A percentile compares a stretch with the other conserved stretches of the same genome.
These are phyloP conservation scores for Coemansia sp. DNA, from an alignment of 192 early-diverging fungal genomes.

Conservation along the genomic window DNA sequence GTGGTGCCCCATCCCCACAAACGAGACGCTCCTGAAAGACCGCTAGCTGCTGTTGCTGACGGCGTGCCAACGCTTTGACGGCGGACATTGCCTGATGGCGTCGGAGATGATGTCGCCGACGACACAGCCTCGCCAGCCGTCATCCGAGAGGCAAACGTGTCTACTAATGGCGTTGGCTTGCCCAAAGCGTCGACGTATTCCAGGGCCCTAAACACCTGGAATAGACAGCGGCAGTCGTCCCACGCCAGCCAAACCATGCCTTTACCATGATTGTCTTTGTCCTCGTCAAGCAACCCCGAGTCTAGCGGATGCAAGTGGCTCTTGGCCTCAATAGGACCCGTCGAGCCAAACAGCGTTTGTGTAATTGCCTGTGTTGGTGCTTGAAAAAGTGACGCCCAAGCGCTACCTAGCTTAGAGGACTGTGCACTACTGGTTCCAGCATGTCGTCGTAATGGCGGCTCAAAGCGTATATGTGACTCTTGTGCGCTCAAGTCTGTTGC, in stretches of 20 bases:
- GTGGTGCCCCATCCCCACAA: constrained; percentile 19
- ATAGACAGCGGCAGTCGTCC: constrained; percentile 48
- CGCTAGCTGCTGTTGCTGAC: neutral
- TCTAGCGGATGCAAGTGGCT: constrained; percentile 25
- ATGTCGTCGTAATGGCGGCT: constrained; percentile 18
- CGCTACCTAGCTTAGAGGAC: constrained; percentile 29
- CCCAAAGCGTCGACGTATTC: constrained; percentile 48
- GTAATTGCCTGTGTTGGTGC: constrained; percentile 35
- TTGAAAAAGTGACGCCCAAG: constrained; percentile 34
- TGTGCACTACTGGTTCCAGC: neutral
- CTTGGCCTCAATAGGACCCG: neutral
- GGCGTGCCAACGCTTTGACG: neutral
- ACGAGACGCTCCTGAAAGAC: constrained; percentile 6
- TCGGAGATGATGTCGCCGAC: neutral
- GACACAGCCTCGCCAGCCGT: constrained; percentile 30
- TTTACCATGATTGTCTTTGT: constrained; percentile 2
- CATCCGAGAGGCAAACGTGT: constrained; percentile 45
- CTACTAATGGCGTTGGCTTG: constrained; percentile 46
- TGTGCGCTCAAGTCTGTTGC: constrained; percentile 30
- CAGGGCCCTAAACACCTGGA: constrained; percentile 31
- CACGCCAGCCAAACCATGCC: constrained; percentile 52
- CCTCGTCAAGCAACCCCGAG: constrained; percentile 10
- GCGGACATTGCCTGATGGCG: neutral
- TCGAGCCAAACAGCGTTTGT: constrained; percentile 25
- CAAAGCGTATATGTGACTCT: constrained; percentile 30